A percentile compares a stretch with the other conserved stretches of the same genome.
Evolutionary conservation across 108 stramenopile genomes (phyloP).

Genomic region (Parietichytrium sp.): DNA sequence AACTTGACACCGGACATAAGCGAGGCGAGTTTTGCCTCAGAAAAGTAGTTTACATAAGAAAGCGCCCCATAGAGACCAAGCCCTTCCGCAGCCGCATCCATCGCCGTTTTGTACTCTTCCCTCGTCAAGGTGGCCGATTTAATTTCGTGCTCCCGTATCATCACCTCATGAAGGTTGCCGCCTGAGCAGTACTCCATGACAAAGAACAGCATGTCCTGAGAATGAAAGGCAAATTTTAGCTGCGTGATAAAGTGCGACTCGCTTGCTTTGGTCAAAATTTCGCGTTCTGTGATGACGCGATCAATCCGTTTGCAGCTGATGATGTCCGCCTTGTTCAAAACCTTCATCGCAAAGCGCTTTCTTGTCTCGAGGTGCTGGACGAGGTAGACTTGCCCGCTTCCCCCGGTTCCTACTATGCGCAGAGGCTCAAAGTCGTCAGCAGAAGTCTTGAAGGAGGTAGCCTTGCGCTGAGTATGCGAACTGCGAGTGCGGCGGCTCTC

Average conservation of each 20-base stretch:
- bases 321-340: slow-evolving; percentile 44
- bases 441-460: background rate
- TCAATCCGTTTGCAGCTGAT: slow-evolving; percentile 89
- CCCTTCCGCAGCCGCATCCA: slow-evolving; percentile 30
- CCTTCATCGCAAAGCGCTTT: slow-evolving; percentile 62
- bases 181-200: slow-evolving; percentile 98
- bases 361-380: slow-evolving; percentile 47
- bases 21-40: background rate
- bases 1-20: too few species aligned
- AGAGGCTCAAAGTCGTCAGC: slow-evolving; percentile 64
- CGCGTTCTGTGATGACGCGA: slow-evolving; percentile 93
- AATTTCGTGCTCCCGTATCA: slow-evolving; percentile 27
- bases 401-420: slow-evolving; percentile 67
- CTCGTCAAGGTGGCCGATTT: background rate
- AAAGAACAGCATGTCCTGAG: slow-evolving; percentile 91
- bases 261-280: slow-evolving; percentile 82
- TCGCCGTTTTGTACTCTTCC: background rate
- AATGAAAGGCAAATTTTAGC: slow-evolving; percentile 98
- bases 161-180: slow-evolving; percentile 73
- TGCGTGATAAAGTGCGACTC: slow-evolving; percentile 94
- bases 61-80: background rate
- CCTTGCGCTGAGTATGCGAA: too few species aligned
- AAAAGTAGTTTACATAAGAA: background rate
- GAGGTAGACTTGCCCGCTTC: slow-evolving; percentile 63
- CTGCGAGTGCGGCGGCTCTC: too few species aligned